phyloP scores from a whole-genome alignment of 176 grass and related monocot genomes.

The Stipa capillata region DNA sequence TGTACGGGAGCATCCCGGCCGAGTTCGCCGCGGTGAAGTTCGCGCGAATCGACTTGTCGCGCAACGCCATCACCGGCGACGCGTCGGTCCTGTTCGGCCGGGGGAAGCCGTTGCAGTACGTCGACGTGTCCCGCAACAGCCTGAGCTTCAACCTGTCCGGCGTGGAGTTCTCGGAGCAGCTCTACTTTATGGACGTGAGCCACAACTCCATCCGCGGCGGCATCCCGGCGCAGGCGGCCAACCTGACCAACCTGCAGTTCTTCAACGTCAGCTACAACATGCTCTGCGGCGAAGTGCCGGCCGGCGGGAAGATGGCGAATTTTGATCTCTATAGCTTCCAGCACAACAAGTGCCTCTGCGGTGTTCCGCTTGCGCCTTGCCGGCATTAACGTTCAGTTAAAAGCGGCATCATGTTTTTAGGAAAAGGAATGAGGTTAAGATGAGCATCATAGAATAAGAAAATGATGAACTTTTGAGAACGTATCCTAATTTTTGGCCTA shows the following conservation, averaged over 20 bases:
- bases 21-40: slow-evolving; percentile 22
- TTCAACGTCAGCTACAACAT: slow-evolving; percentile 66
- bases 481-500: too few relatives aligned
- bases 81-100: slow-evolving; percentile 29
- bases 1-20: slow-evolving; percentile 27
- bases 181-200: slow-evolving; percentile 26
- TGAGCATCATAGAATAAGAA: too few relatives aligned
- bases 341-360: slow-evolving; percentile 58
- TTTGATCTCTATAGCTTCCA: slow-evolving; percentile 28
- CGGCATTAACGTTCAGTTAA: too few relatives aligned
- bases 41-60: slow-evolving; percentile 29
- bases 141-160: slow-evolving; percentile 30
- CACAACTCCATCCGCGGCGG: slow-evolving; percentile 40
- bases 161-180: slow-evolving; percentile 11
- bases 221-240: slow-evolving; percentile 25
- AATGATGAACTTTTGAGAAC: not conserved
- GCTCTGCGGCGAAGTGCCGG: slow-evolving; percentile 34
- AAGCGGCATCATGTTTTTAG: not conserved
- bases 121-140: slow-evolving; percentile 45
- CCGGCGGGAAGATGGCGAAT: not conserved
- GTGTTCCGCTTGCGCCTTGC: slow-evolving; percentile 35
- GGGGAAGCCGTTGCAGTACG: not conserved
- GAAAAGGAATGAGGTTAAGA: too few relatives aligned
- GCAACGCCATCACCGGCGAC: slow-evolving; percentile 40
- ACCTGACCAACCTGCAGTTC: not conserved